Evolutionary conservation across 495 filamentous ascomycete genomes (phyloP), one percentile per base, ranked within the genome.

Genomic region (Corynascus novoguineensis): DNA sequence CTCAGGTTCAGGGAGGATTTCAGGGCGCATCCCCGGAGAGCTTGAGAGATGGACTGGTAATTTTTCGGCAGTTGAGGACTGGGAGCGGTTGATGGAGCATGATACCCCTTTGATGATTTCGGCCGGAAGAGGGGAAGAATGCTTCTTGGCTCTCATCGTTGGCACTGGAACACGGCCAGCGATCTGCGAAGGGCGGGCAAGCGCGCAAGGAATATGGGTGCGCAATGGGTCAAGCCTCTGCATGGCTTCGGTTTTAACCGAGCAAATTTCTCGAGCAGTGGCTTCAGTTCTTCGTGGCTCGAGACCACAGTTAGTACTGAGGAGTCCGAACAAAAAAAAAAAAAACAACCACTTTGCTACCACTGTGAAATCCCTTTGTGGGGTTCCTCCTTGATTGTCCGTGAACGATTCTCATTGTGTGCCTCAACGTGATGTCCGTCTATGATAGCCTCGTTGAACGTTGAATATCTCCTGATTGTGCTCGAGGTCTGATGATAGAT

Each of bases 31-130:
- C 15, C 48, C 49, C 29, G 49, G 29, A 21, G 29, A 46, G 41
- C 48, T 32, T 45, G 34, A 59, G 48, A 59, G 57, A 74, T 73
- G 73, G 71, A 73, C 73, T 69, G 68, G 73, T 71, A 65, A 68
- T 75, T 59, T 65, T 73, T 71, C 72, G 75, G 66, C 68, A 71
- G 69, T 71, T 69, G 67, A 66, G 59, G 56, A 65, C 45, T 51
- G 55, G 59, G 58, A 58, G 56, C 51, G 44, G 53, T 50, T 53
- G 57, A 69, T 61, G 64, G 64, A 72, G 70, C 66, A 71, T 66
- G 70, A 69, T 69, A 69, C 68, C 68, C 69, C 66, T 76, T 71
- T 67, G 56, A 60, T 62, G 55, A 62, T 41, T 53, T 58, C 27
- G 47, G 56, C 53, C 41, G 52, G 50, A 63, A 55, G 58, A 60